Percentiles rank a stretch among this genome's conserved stretches.
Conservation (phyloP, 78 protist genomes). For the Polysphondylium violaceum region DNA sequence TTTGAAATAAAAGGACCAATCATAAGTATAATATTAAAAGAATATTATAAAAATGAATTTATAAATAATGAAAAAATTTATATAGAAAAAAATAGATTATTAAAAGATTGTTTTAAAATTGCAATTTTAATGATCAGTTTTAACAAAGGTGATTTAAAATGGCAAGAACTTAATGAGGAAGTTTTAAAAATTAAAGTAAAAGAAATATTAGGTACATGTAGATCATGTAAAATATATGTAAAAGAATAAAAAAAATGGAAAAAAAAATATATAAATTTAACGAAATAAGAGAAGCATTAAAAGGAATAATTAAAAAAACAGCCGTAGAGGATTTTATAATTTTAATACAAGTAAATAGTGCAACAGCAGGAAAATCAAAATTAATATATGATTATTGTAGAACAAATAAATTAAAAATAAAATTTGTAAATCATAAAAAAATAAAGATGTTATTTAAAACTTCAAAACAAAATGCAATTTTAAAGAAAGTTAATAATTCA, state of each 20-base stretch:
- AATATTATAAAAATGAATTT: conserved; percentile 3
- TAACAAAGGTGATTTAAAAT: neutral
- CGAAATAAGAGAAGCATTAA: neutral
- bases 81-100: conserved; percentile 12
- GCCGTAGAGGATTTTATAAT: neutral
- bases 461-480: neutral
- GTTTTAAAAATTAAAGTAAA: neutral
- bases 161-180: neutral
- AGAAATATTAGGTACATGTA: conserved; percentile 7
- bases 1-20: conserved; percentile 5
- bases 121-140: neutral
- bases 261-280: neutral
- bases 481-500: neutral
- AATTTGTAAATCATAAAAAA: neutral
- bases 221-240: conserved; percentile 26
- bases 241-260: neutral
- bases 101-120: conserved; percentile 12
- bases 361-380: neutral
- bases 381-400: neutral
- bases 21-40: neutral
- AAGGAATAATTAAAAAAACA: no score
- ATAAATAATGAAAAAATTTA: conserved; percentile 11
- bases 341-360: neutral
- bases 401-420: neutral
- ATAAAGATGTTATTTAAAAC: neutral